phyloP scores from a whole-genome alignment of 2,329 filamentous ascomycete species.

The Capronia coronata region DNA sequence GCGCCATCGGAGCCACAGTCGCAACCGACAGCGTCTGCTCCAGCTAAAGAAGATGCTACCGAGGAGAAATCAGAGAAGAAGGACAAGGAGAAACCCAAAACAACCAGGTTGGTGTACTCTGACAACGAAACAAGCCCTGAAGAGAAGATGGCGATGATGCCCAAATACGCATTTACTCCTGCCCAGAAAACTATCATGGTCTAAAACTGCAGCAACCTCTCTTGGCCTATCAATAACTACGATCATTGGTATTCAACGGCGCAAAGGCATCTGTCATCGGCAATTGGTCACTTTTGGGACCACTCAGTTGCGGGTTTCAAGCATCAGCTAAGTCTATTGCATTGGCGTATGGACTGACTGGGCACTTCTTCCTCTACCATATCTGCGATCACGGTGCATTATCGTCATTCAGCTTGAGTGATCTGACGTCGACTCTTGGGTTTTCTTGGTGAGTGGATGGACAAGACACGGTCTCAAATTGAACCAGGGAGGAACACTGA shows the following conservation, averaged over 20 bases:
- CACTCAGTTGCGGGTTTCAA: not conserved
- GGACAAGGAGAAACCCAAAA: slow-evolving; percentile 58
- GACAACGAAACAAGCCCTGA: slow-evolving; percentile 76
- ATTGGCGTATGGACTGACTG: slow-evolving; percentile 13
- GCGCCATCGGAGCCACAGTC: slow-evolving; percentile 13
- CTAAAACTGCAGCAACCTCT: slow-evolving; percentile 3
- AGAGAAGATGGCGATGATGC: slow-evolving; percentile 76
- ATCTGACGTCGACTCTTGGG: not conserved
- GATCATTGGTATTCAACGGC: not conserved
- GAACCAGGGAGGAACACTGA: slow-evolving; percentile 9
- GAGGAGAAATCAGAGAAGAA: slow-evolving; percentile 58
- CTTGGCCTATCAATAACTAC: not conserved
- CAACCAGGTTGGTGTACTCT: slow-evolving; percentile 68
- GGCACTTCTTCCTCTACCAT: not conserved
- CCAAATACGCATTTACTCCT: slow-evolving; percentile 65
- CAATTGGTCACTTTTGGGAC: not conserved
- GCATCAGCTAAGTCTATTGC: slow-evolving; percentile 19
- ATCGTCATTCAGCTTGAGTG: no score
- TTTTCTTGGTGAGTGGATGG: slow-evolving; percentile 16
- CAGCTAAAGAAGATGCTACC: slow-evolving; percentile 37
- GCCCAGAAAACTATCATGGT: slow-evolving; percentile 32
- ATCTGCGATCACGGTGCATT: no score
- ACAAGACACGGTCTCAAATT: not conserved
- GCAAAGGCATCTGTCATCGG: not conserved
- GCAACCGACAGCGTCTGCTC: slow-evolving; percentile 19